Evolutionary conservation across 2,329 filamentous ascomycete genomes (phyloP).

Genomic region (Xylaria sp.): DNA sequence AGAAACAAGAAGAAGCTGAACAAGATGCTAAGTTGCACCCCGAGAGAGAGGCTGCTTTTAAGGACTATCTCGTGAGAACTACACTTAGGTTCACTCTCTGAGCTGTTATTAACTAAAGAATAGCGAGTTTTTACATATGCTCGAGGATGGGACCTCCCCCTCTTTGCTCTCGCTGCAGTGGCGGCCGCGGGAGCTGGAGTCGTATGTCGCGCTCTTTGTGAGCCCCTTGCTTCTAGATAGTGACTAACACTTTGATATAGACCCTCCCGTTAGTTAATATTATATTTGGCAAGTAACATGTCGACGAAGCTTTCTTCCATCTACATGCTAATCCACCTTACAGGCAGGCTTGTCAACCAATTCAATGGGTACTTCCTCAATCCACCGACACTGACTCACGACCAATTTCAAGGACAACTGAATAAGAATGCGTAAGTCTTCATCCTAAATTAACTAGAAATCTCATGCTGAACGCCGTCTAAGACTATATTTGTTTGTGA

Average conservation of each 20-base stretch:
- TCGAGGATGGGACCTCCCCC: conserved; percentile 61
- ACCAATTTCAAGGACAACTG: conserved; percentile 55
- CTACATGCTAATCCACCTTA: conserved; percentile 25
- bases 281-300: conserved; percentile 60
- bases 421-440: conserved; percentile 59
- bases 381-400: conserved; percentile 50
- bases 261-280: conserved; percentile 71
- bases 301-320: conserved; percentile 11
- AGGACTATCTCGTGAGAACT: conserved; percentile 57
- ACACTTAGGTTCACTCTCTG: neutral
- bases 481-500: conserved; percentile 74
- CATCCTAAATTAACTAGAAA: neutral
- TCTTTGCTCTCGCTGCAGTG: conserved; percentile 59
- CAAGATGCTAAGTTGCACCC: conserved; percentile 54
- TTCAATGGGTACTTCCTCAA: conserved; percentile 59
- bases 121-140: conserved; percentile 66
- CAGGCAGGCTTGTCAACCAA: conserved; percentile 59
- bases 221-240: neutral
- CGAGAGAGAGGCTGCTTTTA: conserved; percentile 58
- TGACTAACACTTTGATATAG: conserved; percentile 42
- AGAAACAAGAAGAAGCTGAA: conserved; percentile 47
- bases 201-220: conserved; percentile 43
- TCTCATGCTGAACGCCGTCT: conserved; percentile 31
- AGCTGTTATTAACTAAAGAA: conserved; percentile 33
- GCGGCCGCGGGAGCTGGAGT: conserved; percentile 64